These are phyloP conservation scores for Albifimbria verrucaria DNA, from an alignment of 2,329 filamentous ascomycete species.

Conservation along the genomic window DNA sequence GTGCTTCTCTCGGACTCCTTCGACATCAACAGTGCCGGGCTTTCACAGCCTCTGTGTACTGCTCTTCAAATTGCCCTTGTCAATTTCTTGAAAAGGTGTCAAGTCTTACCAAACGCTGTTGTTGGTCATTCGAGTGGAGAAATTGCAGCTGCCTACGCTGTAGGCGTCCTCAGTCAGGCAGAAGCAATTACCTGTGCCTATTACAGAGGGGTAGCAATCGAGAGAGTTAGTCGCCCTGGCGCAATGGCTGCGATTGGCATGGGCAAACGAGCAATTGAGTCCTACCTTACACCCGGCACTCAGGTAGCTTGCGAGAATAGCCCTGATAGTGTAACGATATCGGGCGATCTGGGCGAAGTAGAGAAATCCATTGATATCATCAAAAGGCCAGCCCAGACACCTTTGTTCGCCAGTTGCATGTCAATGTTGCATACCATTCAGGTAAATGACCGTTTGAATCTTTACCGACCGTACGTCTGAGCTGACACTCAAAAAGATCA, in stretches of 20 bases:
- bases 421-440: constrained; percentile 9
- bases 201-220: constrained; percentile 13
- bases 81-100: constrained; percentile 23
- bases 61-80: constrained; percentile 34
- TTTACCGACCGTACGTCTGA: constrained; percentile 6
- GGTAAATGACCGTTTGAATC: background rate
- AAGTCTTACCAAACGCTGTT: constrained; percentile 19
- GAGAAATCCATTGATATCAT: background rate
- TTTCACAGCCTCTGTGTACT: constrained; percentile 30
- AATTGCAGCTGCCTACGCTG: constrained; percentile 30
- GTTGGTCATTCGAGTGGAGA: constrained; percentile 31
- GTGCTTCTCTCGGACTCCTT: too few relatives aligned
- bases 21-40: background rate
- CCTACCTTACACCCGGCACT: constrained; percentile 5
- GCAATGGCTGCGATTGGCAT: constrained; percentile 20
- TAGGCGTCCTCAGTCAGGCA: constrained; percentile 19
- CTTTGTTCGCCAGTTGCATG: constrained; percentile 30
- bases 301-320: constrained; percentile 22
- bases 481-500: constrained; percentile 5
- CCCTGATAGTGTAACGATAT: constrained; percentile 24
- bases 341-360: constrained; percentile 17
- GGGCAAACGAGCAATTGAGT: constrained; percentile 3
- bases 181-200: constrained; percentile 13
- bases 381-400: background rate
- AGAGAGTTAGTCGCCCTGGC: constrained; percentile 9